phyloP scores from a whole-genome alignment of 495 filamentous ascomycete genomes.

The Chaetomium fimeti region DNA sequence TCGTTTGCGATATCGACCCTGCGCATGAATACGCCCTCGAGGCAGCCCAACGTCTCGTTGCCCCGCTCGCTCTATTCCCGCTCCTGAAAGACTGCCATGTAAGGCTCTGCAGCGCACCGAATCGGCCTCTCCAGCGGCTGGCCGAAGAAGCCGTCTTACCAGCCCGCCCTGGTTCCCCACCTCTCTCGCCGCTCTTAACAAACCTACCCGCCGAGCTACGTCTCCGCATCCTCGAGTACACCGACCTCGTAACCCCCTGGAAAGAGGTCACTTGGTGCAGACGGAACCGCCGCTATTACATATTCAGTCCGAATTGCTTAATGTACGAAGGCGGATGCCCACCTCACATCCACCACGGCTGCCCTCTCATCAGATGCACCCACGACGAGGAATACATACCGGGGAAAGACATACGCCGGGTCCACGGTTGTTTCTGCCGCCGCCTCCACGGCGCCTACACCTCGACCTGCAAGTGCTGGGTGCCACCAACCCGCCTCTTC shows the following conservation, averaged over 20 bases:
- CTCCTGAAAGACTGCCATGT: conserved; percentile 7
- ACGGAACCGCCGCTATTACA: neutral
- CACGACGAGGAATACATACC: neutral
- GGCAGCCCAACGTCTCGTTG: neutral
- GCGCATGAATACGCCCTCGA: neutral
- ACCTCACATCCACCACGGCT: conserved; percentile 6
- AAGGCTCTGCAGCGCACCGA: neutral
- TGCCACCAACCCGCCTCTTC: conserved; percentile 11
- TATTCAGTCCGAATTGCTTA: neutral
- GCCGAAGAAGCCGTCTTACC: conserved; percentile 11
- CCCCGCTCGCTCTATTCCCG: neutral
- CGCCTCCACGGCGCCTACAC: conserved; percentile 9
- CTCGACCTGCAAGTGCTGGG: conserved; percentile 17
- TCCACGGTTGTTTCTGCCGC: conserved; percentile 15
- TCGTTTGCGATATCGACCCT: conserved; percentile 13
- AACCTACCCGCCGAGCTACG: conserved; percentile 12
- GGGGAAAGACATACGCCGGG: neutral
- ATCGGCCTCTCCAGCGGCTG: conserved; percentile 1
- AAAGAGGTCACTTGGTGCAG: conserved; percentile 17
- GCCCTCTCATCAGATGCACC: neutral
- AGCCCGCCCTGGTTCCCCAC: neutral
- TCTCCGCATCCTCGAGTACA: conserved; percentile 14
- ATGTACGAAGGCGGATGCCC: neutral
- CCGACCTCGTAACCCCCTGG: conserved; percentile 21
- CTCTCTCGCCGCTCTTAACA: neutral